These are phyloP conservation scores for Penicillium flavigenum DNA, from an alignment of 495 filamentous ascomycete genomes.

Conservation along the genomic window DNA sequence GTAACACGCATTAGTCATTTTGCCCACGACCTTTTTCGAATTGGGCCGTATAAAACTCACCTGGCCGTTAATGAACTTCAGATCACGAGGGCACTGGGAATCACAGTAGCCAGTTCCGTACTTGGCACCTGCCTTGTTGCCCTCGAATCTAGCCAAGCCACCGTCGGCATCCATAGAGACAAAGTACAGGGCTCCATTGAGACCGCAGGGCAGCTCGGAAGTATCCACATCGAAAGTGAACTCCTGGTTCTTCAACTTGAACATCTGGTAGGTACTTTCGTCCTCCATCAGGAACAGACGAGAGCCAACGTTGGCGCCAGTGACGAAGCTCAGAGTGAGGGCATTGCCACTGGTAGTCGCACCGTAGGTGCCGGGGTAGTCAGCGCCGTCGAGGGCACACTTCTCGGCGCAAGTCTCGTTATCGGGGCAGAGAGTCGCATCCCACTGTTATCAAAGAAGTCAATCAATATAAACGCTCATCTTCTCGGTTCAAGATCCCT, in stretches of 20 bases:
- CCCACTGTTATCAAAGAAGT: conserved; percentile 36
- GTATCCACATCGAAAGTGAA: conserved; percentile 69
- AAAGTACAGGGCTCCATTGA: conserved; percentile 72
- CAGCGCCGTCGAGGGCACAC: conserved; percentile 61
- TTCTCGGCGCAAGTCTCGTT: conserved; percentile 53
- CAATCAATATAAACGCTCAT: not conserved
- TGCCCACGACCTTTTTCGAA: too few relatives aligned
- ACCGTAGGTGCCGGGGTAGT: conserved; percentile 58
- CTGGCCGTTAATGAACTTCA: conserved; percentile 70
- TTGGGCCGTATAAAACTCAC: not conserved
- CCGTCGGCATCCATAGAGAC: conserved; percentile 64
- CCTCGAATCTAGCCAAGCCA: conserved; percentile 48
- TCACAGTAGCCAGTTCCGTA: conserved; percentile 81
- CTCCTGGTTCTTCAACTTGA: conserved; percentile 60
- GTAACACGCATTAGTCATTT: conserved; percentile 1
- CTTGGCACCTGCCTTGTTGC: conserved; percentile 66
- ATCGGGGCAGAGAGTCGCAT: conserved; percentile 53
- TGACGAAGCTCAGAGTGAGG: conserved; percentile 58
- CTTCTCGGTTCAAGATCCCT: not conserved
- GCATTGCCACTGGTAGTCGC: conserved; percentile 53
- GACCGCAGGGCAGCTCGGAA: conserved; percentile 63
- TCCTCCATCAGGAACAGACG: conserved; percentile 60
- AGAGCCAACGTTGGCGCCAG: conserved; percentile 52
- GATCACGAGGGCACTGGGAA: conserved; percentile 64
- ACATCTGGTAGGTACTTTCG: conserved; percentile 57